phyloP scores from a whole-genome alignment of 352 stramenopile species.

The Aphanomyces cochlioides region DNA sequence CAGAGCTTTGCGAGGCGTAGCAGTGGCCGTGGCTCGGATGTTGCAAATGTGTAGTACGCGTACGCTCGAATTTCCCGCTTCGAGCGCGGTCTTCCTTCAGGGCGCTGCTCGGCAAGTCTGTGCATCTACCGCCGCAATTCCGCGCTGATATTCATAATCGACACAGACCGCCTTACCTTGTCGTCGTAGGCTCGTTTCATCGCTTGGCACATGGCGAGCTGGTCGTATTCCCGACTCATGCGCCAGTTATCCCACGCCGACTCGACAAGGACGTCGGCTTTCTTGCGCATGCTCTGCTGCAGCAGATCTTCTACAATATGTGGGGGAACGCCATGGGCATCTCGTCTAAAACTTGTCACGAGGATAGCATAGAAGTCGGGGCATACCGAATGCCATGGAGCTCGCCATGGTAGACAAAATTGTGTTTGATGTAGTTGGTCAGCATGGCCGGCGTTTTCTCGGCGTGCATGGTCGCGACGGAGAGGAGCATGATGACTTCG shows the following conservation, averaged over 20 bases:
- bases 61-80: conserved; percentile 56
- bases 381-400: conserved; percentile 20
- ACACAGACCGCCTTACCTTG: conserved; percentile 37
- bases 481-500: conserved; percentile 63
- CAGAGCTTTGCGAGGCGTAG: conserved; percentile 67
- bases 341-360: conserved; percentile 21
- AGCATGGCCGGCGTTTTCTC: conserved; percentile 57
- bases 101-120: too few species aligned
- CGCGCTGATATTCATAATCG: too few species aligned
- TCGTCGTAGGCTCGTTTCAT: conserved; percentile 7
- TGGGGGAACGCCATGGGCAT: conserved; percentile 37
- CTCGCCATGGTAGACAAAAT: conserved; percentile 49
- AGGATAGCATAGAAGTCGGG: neutral
- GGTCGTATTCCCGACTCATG: conserved; percentile 28
- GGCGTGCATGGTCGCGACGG: conserved; percentile 55
- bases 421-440: conserved; percentile 64
- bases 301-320: conserved; percentile 49
- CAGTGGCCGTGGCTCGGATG: conserved; percentile 50
- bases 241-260: conserved; percentile 28
- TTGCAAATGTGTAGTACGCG: conserved; percentile 58
- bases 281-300: conserved; percentile 50
- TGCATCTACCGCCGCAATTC: too few species aligned
- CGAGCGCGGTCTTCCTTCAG: conserved; percentile 39
- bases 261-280: conserved; percentile 54
- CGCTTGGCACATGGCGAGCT: neutral